Evolutionary conservation across 495 filamentous ascomycete species (phyloP), one percentile per base, ranked within the genome.

Genomic region (Eremomyces bilateralis): DNA sequence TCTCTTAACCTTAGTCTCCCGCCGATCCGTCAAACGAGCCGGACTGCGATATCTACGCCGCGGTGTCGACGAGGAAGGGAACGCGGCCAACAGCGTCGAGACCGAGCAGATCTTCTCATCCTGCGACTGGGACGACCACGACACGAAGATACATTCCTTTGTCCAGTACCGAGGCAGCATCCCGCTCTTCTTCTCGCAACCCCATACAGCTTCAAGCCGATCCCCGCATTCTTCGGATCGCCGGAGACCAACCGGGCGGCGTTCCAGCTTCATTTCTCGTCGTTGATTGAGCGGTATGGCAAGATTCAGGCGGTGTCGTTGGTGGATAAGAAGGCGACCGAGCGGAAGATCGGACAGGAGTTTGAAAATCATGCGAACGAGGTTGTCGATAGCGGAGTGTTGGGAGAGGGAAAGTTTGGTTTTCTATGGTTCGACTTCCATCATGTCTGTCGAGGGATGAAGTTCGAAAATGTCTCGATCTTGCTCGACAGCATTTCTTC

Each of bases 361-460:
- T 95, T 81, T 46, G 67, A 88, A 44, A 61, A 67, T 35, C 68
- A 65, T 35, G 63, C 69, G 0, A 48, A 66, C 15, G 48, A 52
- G 12, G 53, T 88, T 22, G 83, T 83, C 39, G 54, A 71, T n/a
- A 57, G 67, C 20, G 56, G 60, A 18, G 57, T 65, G 20, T 62
- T 68, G 31, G 64, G 56, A 16, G 50, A 56, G 2, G 65, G 57
- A n/a, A 41, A 58, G 22, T 52, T 88, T 21, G 63, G 56, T 1
- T 82, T 88, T 44, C 81, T 84, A 50, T 95, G 88, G 88, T 95
- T 94, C 39, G 88, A 94, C 44, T 95, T 95, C 48, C 85, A 94
- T 47, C 61, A 65, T 15, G 72, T 74, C 18, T 95, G 85, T 47
- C 73, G 81, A 2, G 85, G 85, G 0, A 94, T 95, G 88, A 85